These are phyloP conservation scores for Yamagishiella unicocca DNA, from an alignment of 139 green algal species.

Conservation along the genomic window DNA sequence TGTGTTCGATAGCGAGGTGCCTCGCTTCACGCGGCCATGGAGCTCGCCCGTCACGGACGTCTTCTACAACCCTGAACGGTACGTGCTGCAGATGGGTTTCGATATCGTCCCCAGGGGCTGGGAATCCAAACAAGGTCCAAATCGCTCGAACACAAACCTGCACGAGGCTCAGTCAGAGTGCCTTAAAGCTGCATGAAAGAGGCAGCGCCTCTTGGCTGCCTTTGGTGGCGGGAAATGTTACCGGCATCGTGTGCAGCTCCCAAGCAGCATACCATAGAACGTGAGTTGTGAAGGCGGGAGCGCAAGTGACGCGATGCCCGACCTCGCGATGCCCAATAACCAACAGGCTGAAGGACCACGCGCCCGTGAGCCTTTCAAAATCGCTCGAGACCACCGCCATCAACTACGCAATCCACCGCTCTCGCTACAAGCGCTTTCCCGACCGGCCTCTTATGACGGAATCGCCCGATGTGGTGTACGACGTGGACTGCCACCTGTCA, in stretches of 20 bases:
- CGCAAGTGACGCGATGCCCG: too few species aligned
- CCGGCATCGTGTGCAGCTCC: too few species aligned
- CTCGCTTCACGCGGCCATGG: conserved; percentile 39
- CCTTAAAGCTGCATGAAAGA: too few species aligned
- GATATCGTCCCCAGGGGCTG: too few species aligned
- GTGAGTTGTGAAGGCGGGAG: too few species aligned
- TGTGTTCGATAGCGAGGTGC: conserved; percentile 38
- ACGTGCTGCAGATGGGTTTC: neutral
- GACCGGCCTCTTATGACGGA: conserved; percentile 37
- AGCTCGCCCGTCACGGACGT: conserved; percentile 38
- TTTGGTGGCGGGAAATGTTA: too few species aligned
- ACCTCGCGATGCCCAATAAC: too few species aligned
- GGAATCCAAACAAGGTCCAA: too few species aligned
- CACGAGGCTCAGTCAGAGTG: too few species aligned
- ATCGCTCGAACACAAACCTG: too few species aligned
- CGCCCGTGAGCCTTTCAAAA: conserved; percentile 22
- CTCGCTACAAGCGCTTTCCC: conserved; percentile 54
- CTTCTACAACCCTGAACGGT: conserved; percentile 46
- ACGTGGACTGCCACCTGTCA: conserved; percentile 41
- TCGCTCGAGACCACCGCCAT: conserved; percentile 33
- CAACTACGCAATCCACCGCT: conserved; percentile 55
- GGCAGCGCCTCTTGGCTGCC: too few species aligned
- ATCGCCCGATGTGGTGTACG: conserved; percentile 47
- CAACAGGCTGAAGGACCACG: conserved; percentile 44
- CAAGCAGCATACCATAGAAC: too few species aligned